These are phyloP conservation scores for Colletotrichum lindemuthianum DNA, from an alignment of 2,329 filamentous ascomycete genomes.

Conservation along the genomic window DNA sequence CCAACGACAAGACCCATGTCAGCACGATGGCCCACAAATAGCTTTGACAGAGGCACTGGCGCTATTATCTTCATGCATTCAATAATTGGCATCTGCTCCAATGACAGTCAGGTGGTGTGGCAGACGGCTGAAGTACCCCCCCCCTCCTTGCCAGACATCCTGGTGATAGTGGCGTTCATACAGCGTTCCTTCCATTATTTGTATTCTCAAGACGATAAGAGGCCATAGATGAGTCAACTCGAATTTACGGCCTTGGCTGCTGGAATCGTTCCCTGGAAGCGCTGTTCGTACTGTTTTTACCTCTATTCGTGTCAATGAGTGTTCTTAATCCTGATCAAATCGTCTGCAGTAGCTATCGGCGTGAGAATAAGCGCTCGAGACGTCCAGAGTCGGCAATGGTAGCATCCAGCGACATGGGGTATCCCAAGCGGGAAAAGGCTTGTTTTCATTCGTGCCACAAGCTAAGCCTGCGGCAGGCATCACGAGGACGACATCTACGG, in stretches of 20 bases:
- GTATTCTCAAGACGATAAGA: neutral
- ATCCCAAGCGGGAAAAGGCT: slow-evolving; percentile 15
- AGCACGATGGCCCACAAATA: neutral
- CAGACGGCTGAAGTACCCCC: slow-evolving; percentile 16
- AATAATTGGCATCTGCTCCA: slow-evolving; percentile 23
- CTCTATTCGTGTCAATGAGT: too few species aligned
- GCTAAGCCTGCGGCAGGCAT: neutral
- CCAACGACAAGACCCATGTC: neutral
- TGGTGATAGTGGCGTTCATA: slow-evolving; percentile 19
- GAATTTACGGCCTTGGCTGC: too few species aligned
- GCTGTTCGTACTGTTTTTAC: too few species aligned
- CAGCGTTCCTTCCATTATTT: neutral
- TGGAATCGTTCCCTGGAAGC: too few species aligned
- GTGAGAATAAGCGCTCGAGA: neutral
- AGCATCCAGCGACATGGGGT: slow-evolving; percentile 3
- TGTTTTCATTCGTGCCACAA: slow-evolving; percentile 21
- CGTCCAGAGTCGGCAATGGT: neutral
- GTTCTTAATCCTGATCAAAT: too few species aligned
- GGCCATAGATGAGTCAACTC: too few species aligned
- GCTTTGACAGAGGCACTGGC: neutral
- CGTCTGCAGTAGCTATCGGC: too few species aligned
- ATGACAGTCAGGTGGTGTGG: slow-evolving; percentile 9
- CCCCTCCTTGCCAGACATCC: slow-evolving; percentile 10
- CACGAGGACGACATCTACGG: neutral
- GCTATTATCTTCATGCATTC: slow-evolving; percentile 18